Base-by-base conservation (phyloP, 2,329 filamentous ascomycete genomes). In the Neofusicoccum sp. region DNA sequence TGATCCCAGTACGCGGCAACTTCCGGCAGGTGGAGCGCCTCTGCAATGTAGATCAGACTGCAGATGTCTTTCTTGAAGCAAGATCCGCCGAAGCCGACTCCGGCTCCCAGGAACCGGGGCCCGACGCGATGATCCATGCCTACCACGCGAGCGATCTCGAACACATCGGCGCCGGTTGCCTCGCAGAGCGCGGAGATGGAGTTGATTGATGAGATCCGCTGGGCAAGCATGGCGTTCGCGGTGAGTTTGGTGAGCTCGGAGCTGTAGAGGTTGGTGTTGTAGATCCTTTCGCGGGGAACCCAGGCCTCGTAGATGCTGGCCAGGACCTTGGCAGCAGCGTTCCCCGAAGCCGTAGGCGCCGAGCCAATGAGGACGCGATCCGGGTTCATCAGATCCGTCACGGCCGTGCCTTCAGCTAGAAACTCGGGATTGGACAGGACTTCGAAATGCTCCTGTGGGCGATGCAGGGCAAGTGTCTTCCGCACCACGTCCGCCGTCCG, bases 1-100 rank as follows among this genome's bases (percentile, higher is more conserved):
- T 86, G 82, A 62, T 81, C 80, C 89, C 89, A 93, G 76, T 92
- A 93, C 64, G 86, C 82, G 34, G 86, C 88, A 0, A 93, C 89
- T 67, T 92, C 87, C 3, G 83, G 81, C 9, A 92, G 78, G 56
- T 87, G 84, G 59, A 91, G 79, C 2, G 83, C 85, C 67, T 90
- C 86, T 14, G 89, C 86, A 31, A 93, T 80, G 74, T 93, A 91
- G 16, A 87, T 84, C 38, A 93, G 77, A 72, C 84, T 89, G 51
- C 90, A 79, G 43, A 92, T 84, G 69, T 93, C 90, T 75, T 93
- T 93, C 73, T 88, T 86, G 80, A 93, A 92, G 75, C 90, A 93
- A 63, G 86, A 89, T 20, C 90, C 90, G 59, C 90, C 89, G 68
- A 93, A 93, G 14, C 90, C 90, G 34, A 91, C 84, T 40, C 86